A percentile compares a stretch with the other conserved stretches of the same genome.
Evolutionary conservation across 2,329 filamentous ascomycete species (phyloP).

Genomic region (Arachnomyces sp.): DNA sequence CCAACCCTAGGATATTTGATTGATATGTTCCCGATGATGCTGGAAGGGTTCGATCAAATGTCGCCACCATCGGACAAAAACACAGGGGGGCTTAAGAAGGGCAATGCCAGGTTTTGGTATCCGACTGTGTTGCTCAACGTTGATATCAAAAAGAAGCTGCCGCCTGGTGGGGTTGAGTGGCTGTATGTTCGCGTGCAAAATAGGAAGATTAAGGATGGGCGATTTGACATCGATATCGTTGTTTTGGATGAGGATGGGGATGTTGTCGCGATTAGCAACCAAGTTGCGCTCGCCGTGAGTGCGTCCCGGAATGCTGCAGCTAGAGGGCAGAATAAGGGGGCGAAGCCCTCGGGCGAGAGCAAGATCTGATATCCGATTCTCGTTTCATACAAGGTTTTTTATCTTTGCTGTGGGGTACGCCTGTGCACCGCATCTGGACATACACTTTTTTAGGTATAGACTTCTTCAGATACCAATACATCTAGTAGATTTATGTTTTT

Average conservation of each 20-base stretch:
- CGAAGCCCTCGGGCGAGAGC: too few relatives aligned
- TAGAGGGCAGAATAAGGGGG: too few relatives aligned
- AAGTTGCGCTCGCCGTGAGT: conserved; percentile 57
- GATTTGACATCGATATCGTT: conserved; percentile 65
- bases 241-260: conserved; percentile 57
- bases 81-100: conserved; percentile 19
- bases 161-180: conserved; percentile 62
- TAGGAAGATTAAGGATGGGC: conserved; percentile 61
- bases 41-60: conserved; percentile 43
- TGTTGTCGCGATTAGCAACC: conserved; percentile 58
- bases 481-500: too few relatives aligned
- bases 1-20: conserved; percentile 55
- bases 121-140: conserved; percentile 67
- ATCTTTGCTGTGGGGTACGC: too few relatives aligned
- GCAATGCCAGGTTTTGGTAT: conserved; percentile 53
- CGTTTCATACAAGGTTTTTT: too few relatives aligned
- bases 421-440: too few relatives aligned
- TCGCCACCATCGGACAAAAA: conserved; percentile 22
- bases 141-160: conserved; percentile 66
- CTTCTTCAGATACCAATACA: too few relatives aligned
- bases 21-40: conserved; percentile 61
- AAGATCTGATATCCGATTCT: too few relatives aligned
- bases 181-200: conserved; percentile 56
- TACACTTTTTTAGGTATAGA: too few relatives aligned
- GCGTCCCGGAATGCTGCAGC: conserved; percentile 55